A percentile compares a stretch with the other conserved stretches of the same genome.
phyloP scores from a whole-genome alignment of 352 stramenopile genomes.

The Globisporangium perplexum region DNA sequence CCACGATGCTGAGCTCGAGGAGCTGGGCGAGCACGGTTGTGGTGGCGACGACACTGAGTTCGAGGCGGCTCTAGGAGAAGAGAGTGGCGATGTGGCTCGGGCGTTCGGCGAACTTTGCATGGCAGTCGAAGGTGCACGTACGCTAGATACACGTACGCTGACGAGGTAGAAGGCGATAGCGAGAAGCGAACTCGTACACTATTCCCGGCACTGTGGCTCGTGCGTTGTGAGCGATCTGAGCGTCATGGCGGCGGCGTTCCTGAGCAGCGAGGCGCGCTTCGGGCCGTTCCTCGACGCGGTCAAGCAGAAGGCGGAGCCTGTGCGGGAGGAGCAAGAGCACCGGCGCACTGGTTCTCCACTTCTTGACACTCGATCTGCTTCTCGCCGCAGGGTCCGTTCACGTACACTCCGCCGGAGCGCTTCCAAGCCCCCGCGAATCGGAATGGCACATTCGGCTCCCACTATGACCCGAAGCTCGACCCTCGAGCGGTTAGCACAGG shows the following conservation, averaged over 20 bases:
- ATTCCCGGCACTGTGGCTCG: no score
- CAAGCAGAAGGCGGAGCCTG: constrained; percentile 29
- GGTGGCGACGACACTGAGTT: neutral
- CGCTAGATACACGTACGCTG: no score
- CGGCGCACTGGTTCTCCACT: no score
- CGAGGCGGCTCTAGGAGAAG: neutral
- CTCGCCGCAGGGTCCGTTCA: constrained; percentile 38
- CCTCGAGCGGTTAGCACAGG: constrained; percentile 1
- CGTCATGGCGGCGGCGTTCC: constrained; percentile 44
- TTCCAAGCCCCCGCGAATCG: constrained; percentile 13
- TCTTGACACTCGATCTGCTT: no score
- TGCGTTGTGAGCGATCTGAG: no score
- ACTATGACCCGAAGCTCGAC: constrained; percentile 14
- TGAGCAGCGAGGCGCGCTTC: constrained; percentile 39
- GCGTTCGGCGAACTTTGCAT: no score
- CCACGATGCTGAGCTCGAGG: neutral
- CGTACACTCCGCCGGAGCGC: constrained; percentile 24
- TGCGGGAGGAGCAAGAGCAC: no score
- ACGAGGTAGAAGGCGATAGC: no score
- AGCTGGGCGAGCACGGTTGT: no score
- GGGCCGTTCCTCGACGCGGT: constrained; percentile 32
- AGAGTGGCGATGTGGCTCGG: neutral
- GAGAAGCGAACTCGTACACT: no score
- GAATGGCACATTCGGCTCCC: constrained; percentile 36
- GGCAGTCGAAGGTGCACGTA: no score